A percentile compares a stretch with the other conserved stretches of the same genome.
Evolutionary conservation across 2,329 filamentous ascomycete species (phyloP).

Genomic region (Ambrosiella cleistominuta): DNA sequence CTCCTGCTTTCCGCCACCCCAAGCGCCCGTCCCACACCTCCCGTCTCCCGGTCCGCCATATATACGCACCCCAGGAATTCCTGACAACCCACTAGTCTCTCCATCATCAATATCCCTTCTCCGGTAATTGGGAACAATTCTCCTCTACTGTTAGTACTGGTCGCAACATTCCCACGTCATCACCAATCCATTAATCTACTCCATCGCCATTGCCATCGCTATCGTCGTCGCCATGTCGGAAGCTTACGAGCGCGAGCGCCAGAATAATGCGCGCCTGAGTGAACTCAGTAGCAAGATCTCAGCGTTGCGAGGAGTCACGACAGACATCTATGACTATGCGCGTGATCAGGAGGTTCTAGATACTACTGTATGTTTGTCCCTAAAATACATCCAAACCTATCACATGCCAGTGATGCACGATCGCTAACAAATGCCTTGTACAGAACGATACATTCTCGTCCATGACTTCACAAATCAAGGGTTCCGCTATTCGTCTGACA

Average conservation of each 20-base stretch:
- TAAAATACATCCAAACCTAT: too few species aligned
- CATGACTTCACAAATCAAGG: conserved; percentile 67
- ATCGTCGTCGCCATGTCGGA: conserved; percentile 41
- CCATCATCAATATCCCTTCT: too few species aligned
- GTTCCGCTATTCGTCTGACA: conserved; percentile 63
- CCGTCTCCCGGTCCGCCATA: too few species aligned
- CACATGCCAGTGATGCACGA: too few species aligned
- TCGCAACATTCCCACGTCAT: not conserved
- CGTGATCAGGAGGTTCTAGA: conserved; percentile 77
- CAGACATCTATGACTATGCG: conserved; percentile 96
- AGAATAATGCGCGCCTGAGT: conserved; percentile 89
- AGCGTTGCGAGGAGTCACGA: conserved; percentile 77
- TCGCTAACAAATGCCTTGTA: not conserved
- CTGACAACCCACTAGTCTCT: too few species aligned
- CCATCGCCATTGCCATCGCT: too few species aligned
- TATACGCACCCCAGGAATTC: too few species aligned
- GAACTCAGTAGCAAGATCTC: conserved; percentile 84
- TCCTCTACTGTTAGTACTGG: too few species aligned
- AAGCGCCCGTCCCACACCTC: too few species aligned
- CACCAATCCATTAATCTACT: not conserved
- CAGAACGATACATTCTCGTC: conserved; percentile 81
- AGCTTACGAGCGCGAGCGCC: conserved; percentile 62
- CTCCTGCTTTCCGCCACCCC: too few species aligned
- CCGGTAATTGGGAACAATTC: too few species aligned
- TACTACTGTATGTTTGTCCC: conserved; percentile 47